These are phyloP conservation scores for Teunomyces stri DNA, from an alignment of 805 yeast genomes.

Conservation along the genomic window DNA sequence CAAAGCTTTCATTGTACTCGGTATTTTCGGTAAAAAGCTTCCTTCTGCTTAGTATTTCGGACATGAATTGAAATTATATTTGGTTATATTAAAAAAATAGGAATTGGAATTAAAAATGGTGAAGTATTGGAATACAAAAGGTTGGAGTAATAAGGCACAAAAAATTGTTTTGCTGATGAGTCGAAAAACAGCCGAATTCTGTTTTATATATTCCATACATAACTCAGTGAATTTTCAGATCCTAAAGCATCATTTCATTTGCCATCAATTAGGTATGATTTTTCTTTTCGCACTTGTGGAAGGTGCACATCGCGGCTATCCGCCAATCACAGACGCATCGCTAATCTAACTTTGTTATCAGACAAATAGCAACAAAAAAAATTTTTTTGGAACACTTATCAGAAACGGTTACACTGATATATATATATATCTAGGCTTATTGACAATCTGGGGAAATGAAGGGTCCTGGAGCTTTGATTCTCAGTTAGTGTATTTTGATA, in stretches of 20 bases:
- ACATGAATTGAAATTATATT: not conserved
- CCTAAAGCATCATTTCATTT: slow-evolving; percentile 1
- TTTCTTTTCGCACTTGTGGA: not conserved
- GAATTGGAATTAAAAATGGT: not conserved
- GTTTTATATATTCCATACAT: slow-evolving; percentile 3
- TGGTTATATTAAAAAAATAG: not conserved
- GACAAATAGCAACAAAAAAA: not conserved
- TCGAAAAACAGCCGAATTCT: not conserved
- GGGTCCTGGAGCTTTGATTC: not conserved
- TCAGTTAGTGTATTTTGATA: too few species aligned
- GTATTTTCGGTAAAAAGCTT: slow-evolving; percentile 34
- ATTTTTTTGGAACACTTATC: not conserved
- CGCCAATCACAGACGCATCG: slow-evolving; percentile 6
- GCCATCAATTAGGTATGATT: not conserved
- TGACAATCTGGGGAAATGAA: not conserved
- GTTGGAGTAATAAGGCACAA: not conserved
- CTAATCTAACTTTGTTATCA: slow-evolving; percentile 3
- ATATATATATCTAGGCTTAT: slow-evolving; percentile 1
- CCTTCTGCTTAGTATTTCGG: slow-evolving; percentile 26
- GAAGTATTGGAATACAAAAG: not conserved
- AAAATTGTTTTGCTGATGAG: not conserved
- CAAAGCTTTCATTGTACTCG: slow-evolving; percentile 24
- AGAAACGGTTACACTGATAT: not conserved
- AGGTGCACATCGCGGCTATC: not conserved
- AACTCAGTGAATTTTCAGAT: not conserved